Percentiles rank a stretch among this genome's conserved stretches.
phyloP scores from a whole-genome alignment of 306 rosid species.

The Pterocarpus santalinus region DNA sequence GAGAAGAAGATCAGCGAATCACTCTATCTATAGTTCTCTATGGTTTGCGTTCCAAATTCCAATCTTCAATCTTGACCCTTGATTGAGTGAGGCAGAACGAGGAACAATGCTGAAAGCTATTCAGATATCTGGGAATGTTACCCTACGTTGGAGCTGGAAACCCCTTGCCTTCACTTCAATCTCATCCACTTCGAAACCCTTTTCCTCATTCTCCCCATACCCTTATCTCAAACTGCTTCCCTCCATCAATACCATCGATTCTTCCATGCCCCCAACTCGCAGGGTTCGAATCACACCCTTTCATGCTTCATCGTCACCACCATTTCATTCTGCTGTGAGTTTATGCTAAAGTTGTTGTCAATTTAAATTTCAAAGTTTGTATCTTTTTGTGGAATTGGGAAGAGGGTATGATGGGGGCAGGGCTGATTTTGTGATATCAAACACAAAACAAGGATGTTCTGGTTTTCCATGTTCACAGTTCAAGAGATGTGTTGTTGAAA shows the following conservation, averaged over 20 bases:
- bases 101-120: constrained; percentile 62
- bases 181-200: constrained; percentile 48
- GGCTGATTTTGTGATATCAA: neutral
- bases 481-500: neutral
- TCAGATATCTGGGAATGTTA: constrained; percentile 67
- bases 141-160: constrained; percentile 59
- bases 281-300: constrained; percentile 52
- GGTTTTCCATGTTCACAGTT: neutral
- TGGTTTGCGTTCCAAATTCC: constrained; percentile 2
- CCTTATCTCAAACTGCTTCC: constrained; percentile 42
- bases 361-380: neutral
- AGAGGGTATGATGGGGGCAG: neutral
- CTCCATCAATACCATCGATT: neutral
- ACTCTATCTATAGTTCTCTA: no score
- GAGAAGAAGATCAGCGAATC: neutral
- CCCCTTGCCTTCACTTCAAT: constrained; percentile 52
- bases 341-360: neutral
- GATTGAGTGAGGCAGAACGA: neutral
- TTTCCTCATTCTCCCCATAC: constrained; percentile 41
- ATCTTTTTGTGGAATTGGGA: neutral
- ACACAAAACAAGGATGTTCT: no score
- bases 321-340: constrained; percentile 62
- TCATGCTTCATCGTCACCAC: constrained; percentile 54
- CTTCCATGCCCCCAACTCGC: constrained; percentile 43
- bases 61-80: neutral